Conservation (phyloP, 2,329 filamentous ascomycete species). For the Aureobasidium leucospermi region DNA sequence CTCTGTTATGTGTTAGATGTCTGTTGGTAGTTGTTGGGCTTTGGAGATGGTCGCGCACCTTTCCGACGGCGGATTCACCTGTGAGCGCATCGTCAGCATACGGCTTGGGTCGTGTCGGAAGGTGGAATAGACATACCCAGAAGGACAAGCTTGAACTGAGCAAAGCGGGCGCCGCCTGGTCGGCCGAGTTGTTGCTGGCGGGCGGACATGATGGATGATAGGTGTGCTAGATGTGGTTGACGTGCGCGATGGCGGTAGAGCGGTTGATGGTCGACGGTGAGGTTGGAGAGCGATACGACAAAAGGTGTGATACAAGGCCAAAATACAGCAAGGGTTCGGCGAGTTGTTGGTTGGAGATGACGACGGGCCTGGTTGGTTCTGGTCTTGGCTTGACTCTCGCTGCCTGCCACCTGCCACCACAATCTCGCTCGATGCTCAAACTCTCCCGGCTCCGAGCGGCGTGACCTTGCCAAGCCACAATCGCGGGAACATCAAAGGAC, state of each 20-base stretch:
- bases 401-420: background rate
- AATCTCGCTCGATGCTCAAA: slow-evolving; percentile 2
- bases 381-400: background rate
- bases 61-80: slow-evolving; percentile 99
- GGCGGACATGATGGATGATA: slow-evolving; percentile 61
- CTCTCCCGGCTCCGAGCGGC: background rate
- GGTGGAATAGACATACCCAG: slow-evolving; percentile 61
- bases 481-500: background rate
- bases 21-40: background rate
- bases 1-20: slow-evolving; percentile 53
- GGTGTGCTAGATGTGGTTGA: background rate
- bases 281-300: background rate
- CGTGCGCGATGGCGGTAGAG: background rate
- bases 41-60: slow-evolving; percentile 33
- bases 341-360: slow-evolving; percentile 7
- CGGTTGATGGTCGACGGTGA: background rate
- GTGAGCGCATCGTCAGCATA: slow-evolving; percentile 17
- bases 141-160: slow-evolving; percentile 97
- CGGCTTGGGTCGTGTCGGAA: background rate
- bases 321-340: background rate
- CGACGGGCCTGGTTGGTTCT: background rate
- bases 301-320: background rate
- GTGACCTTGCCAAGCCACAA: background rate
- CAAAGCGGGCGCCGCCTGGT: slow-evolving; percentile 67
- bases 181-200: slow-evolving; percentile 67